Evolutionary conservation across 1,284 basidiomycete genomes (phyloP).

Genomic region (Moesziomyces sp.): DNA sequence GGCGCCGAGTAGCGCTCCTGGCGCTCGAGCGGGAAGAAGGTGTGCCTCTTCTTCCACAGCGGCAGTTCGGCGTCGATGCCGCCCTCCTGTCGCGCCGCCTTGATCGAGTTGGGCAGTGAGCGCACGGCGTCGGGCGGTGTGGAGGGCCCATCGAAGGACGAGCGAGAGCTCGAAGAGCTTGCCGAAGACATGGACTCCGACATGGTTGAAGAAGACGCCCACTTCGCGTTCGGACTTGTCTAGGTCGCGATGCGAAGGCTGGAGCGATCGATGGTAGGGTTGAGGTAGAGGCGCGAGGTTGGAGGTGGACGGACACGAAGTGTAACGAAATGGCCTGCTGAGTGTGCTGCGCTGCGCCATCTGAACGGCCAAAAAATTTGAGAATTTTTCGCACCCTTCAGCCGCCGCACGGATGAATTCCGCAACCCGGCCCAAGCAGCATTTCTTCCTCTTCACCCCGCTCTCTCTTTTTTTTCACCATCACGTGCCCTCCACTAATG

Average conservation of each 20-base stretch:
- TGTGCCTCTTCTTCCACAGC: conserved; percentile 60
- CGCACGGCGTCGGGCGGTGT: conserved; percentile 40
- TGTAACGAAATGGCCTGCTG: background rate
- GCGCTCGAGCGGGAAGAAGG: conserved; percentile 85
- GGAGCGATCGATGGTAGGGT: background rate
- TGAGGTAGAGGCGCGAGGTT: background rate
- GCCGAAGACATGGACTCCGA: conserved; percentile 46
- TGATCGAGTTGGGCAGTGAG: conserved; percentile 39
- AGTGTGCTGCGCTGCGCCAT: background rate
- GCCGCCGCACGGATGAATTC: conserved; percentile 4
- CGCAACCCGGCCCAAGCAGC: conserved; percentile 21
- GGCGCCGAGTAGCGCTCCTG: conserved; percentile 86
- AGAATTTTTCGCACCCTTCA: conserved; percentile 31
- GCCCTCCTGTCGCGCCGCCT: conserved; percentile 41
- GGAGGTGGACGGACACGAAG: background rate
- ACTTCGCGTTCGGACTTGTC: background rate
- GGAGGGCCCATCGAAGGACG: conserved; percentile 44
- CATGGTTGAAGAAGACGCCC: conserved; percentile 10
- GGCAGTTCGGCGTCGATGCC: conserved; percentile 28
- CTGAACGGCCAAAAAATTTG: conserved; percentile 28
- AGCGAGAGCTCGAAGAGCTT: conserved; percentile 46
- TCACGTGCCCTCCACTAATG: conserved; percentile 6
- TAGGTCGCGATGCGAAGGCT: background rate
- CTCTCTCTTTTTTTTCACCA: background rate
- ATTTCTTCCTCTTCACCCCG: background rate